A percentile compares a stretch with the other conserved stretches of the same genome.
These are phyloP conservation scores for Leccinum variabile DNA, from an alignment of 1,284 basidiomycete genomes.

Conservation along the genomic window DNA sequence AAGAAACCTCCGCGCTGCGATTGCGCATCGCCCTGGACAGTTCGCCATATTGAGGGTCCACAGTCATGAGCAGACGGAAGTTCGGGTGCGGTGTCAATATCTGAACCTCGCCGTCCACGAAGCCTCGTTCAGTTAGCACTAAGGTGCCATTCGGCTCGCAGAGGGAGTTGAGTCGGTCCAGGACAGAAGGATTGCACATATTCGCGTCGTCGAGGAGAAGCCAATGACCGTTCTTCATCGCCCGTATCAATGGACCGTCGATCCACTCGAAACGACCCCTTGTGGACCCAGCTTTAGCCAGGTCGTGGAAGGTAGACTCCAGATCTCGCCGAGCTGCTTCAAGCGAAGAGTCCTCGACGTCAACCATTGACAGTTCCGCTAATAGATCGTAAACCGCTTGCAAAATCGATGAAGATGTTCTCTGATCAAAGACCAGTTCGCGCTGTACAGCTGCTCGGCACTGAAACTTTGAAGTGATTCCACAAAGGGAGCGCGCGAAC, in stretches of 20 bases:
- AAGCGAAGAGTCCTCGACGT: slow-evolving; percentile 15
- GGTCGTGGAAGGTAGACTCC: slow-evolving; percentile 14
- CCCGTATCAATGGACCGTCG: slow-evolving; percentile 90
- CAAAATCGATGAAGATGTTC: slow-evolving; percentile 26
- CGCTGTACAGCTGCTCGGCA: slow-evolving; percentile 19
- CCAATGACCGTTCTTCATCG: slow-evolving; percentile 89
- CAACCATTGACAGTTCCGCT: slow-evolving; percentile 23
- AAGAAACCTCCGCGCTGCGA: slow-evolving; percentile 86
- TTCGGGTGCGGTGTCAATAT: slow-evolving; percentile 80
- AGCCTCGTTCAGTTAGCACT: slow-evolving; percentile 88
- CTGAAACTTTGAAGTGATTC: slow-evolving; percentile 34
- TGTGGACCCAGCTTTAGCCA: slow-evolving; percentile 21
- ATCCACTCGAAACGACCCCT: slow-evolving; percentile 88
- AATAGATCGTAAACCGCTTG: slow-evolving; percentile 24
- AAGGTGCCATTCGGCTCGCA: slow-evolving; percentile 87
- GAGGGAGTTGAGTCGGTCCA: slow-evolving; percentile 96
- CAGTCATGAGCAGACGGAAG: slow-evolving; percentile 94
- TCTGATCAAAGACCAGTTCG: slow-evolving; percentile 25
- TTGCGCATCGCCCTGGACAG: slow-evolving; percentile 98
- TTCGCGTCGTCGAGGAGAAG: slow-evolving; percentile 93
- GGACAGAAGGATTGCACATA: slow-evolving; percentile 91
- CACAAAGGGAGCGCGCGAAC: slow-evolving; percentile 39
- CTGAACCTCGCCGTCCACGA: slow-evolving; percentile 75
- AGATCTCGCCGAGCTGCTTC: slow-evolving; percentile 18
- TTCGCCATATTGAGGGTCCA: slow-evolving; percentile 91